phyloP scores from a whole-genome alignment of 2,329 filamentous ascomycete species.

The Aspergillus clavatus region DNA sequence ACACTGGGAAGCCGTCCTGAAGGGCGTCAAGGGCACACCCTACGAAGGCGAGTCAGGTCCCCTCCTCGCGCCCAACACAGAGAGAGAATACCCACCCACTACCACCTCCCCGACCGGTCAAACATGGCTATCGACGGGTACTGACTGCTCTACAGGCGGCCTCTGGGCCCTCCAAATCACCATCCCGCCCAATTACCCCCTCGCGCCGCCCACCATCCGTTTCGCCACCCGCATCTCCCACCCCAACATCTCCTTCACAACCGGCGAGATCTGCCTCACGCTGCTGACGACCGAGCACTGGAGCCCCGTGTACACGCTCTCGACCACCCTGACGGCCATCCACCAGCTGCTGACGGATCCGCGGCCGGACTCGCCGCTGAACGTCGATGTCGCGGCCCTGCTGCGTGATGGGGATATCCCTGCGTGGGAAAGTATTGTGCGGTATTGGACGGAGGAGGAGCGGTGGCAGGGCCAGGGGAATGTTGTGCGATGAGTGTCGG shows the following conservation, averaged over 20 bases:
- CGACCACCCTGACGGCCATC: slow-evolving; percentile 42
- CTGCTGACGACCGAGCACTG: slow-evolving; percentile 68
- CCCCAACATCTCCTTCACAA: slow-evolving; percentile 69
- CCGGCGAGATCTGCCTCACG: slow-evolving; percentile 91
- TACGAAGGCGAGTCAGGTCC: slow-evolving; percentile 50
- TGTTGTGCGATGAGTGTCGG: not conserved
- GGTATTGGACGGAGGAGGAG: slow-evolving; percentile 46
- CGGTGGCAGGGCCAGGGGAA: slow-evolving; percentile 37
- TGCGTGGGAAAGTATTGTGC: slow-evolving; percentile 44
- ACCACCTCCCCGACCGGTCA: not conserved
- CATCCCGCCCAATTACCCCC: slow-evolving; percentile 74
- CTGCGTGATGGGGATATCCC: slow-evolving; percentile 42
- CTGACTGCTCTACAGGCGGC: slow-evolving; percentile 56
- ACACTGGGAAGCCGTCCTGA: slow-evolving; percentile 57
- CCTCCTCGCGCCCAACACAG: not conserved
- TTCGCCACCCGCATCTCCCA: slow-evolving; percentile 85
- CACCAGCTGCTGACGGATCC: slow-evolving; percentile 46
- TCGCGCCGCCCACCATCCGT: slow-evolving; percentile 67
- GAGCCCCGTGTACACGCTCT: slow-evolving; percentile 79
- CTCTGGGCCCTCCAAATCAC: slow-evolving; percentile 76
- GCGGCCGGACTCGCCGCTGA: slow-evolving; percentile 44
- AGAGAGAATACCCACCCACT: not conserved
- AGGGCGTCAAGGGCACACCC: slow-evolving; percentile 53
- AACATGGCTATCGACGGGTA: not conserved
- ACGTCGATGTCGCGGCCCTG: slow-evolving; percentile 46